These are phyloP conservation scores for Debaryomyces sp. DNA, from an alignment of 1,139 yeast genomes.

Conservation along the genomic window DNA sequence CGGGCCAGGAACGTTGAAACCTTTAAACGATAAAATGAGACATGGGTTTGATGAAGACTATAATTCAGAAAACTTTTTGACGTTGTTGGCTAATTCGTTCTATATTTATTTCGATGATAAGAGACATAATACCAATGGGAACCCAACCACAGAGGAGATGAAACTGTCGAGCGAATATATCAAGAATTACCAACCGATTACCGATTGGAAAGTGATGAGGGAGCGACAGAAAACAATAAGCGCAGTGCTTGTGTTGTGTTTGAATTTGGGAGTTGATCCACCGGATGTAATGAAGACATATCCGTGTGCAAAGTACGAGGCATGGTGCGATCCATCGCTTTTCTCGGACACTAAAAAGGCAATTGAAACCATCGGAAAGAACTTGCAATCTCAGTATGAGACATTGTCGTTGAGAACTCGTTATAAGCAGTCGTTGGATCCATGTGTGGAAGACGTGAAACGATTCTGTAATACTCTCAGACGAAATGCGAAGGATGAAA, in stretches of 20 bases:
- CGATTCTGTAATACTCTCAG: conserved; percentile 87
- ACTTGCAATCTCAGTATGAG: conserved; percentile 85
- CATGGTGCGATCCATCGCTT: conserved; percentile 91
- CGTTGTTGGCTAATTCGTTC: conserved; percentile 67
- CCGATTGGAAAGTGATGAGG: conserved; percentile 90
- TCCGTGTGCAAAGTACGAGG: conserved; percentile 90
- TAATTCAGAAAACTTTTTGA: conserved; percentile 64
- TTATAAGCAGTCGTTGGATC: conserved; percentile 89
- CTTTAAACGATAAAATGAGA: conserved; percentile 61
- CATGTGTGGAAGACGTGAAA: conserved; percentile 94
- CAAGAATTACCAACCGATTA: conserved; percentile 64
- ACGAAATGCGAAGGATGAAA: conserved; percentile 87
- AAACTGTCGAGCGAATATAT: conserved; percentile 46
- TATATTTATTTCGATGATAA: conserved; percentile 85
- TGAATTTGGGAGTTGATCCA: conserved; percentile 95
- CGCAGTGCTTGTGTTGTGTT: conserved; percentile 88
- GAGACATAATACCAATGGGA: conserved; percentile 88
- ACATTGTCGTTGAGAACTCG: conserved; percentile 84
- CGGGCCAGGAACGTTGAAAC: conserved; percentile 40
- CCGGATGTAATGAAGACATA: conserved; percentile 94
- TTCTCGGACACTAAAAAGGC: conserved; percentile 89
- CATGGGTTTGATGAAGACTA: conserved; percentile 83
- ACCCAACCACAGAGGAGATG: conserved; percentile 66
- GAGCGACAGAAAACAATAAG: conserved; percentile 94
- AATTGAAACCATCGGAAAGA: conserved; percentile 87